Conservation (phyloP, 768 basidiomycete genomes). For the Sarcodon aspratus region DNA sequence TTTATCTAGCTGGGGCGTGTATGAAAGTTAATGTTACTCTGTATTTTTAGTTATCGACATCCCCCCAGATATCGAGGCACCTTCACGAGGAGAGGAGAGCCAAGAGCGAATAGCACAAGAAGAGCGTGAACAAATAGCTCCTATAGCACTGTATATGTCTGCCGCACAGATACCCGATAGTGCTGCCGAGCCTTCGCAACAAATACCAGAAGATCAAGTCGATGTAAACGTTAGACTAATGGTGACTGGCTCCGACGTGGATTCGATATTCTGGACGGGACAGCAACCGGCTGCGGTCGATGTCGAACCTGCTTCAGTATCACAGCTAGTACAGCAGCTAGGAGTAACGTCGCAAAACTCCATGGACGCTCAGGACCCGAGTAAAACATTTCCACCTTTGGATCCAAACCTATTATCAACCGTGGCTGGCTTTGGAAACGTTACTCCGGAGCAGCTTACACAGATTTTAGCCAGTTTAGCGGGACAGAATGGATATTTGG, state of each 20-base stretch:
- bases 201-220: constrained; percentile 57
- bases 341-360: constrained; percentile 29
- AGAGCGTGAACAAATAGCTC: constrained; percentile 65
- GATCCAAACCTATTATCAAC: constrained; percentile 29
- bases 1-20: constrained; percentile 2
- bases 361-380: constrained; percentile 22
- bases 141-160: constrained; percentile 66
- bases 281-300: constrained; percentile 14
- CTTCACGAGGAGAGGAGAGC: constrained; percentile 53
- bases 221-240: constrained; percentile 53
- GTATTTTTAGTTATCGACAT: constrained; percentile 46
- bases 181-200: constrained; percentile 54
- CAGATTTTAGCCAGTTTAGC: neutral
- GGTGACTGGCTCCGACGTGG: constrained; percentile 59
- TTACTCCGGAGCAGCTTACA: constrained; percentile 45
- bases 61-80: constrained; percentile 41
- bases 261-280: constrained; percentile 53
- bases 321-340: constrained; percentile 60
- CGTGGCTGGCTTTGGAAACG: constrained; percentile 29
- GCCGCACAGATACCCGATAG: constrained; percentile 65
- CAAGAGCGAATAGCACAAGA: constrained; percentile 62
- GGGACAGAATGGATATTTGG: neutral
- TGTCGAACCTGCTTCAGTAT: constrained; percentile 37
- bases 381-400: constrained; percentile 15
- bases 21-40: neutral